Evolutionary conservation across 768 basidiomycete species (phyloP), one percentile per base, ranked within the genome.

Genomic region (Albatrellus ellisii): DNA sequence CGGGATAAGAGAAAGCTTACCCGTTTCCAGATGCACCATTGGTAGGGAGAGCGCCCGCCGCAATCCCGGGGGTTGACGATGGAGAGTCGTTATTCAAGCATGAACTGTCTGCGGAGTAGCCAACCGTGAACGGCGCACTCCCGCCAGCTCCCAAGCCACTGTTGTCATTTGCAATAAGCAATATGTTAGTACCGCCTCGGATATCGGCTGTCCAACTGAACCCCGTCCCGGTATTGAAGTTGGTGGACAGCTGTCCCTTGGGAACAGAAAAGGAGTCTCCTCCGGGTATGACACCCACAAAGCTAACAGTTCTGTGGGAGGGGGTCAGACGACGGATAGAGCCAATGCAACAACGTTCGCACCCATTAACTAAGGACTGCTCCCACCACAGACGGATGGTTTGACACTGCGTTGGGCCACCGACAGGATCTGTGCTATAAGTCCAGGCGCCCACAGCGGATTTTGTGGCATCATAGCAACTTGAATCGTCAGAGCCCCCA

Each of bases 281-380:
- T 1, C 85, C 86, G 1, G 86, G 86, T 25, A 88, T 86, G 32
- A 85, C 65, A 3, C 82, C 82, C 20, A 73, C 63, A 55, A 84
- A 82, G 26, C 56, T 67, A n/a, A 75, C 68, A 1, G 54, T 72
- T 12, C 81, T 81, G 45, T 20, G 35, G 47, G 45, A 24, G 12
- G 26, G 39, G 27, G 36, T 20, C 22, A 31, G 12, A 36, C 6
- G 9, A 18, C 9, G 6, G 24, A 4, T 15, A 26, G n/a, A 29
- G 12, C 18, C 28, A 8, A 26, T 33, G 45, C 39, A 34, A 50
- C 9, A 36, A 21, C 15, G 21, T 21, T 8, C 66, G 43, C 52
- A 79, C 77, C 75, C 77, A 57, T 72, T 58, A 1, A 78, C 70
- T 26, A 54, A 59, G 18, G 62, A 49, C 18, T 61, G 54, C 44